A percentile compares a stretch with the other conserved stretches of the same genome.
Conservation (phyloP, 129 eudicot species). For the Arctium minus region DNA sequence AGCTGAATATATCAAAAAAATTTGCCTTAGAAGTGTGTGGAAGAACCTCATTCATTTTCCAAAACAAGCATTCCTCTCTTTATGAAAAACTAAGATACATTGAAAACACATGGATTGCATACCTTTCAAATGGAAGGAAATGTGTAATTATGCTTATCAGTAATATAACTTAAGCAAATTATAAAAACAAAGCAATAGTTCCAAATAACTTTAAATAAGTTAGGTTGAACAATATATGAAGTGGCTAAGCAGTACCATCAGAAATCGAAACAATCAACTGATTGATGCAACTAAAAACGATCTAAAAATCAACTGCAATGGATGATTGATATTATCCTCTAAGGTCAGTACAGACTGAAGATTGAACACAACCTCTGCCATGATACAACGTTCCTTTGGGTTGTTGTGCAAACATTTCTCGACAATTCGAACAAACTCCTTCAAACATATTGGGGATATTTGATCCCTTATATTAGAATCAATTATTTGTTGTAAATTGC, state of each 20-base stretch:
- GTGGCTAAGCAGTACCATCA: background rate
- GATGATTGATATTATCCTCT: background rate
- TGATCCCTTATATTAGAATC: constrained; percentile 13
- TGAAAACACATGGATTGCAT: no score
- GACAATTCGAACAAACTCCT: constrained; percentile 15
- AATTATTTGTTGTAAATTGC: constrained; percentile 9
- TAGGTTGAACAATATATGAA: background rate
- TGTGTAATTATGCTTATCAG: no score
- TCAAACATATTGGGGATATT: constrained; percentile 19
- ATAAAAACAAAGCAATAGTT: no score
- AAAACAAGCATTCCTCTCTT: background rate
- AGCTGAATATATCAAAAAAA: background rate
- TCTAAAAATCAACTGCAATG: background rate
- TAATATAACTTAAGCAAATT: no score
- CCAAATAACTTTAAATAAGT: background rate
- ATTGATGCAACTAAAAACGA: no score
- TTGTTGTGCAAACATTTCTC: constrained; percentile 4
- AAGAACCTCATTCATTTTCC: background rate
- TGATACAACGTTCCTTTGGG: constrained; percentile 22
- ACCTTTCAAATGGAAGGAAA: no score
- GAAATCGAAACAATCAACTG: no score
- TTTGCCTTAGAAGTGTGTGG: background rate
- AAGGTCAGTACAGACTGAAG: constrained; percentile 6
- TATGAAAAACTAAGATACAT: no score
- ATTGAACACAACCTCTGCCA: constrained; percentile 17